These are phyloP conservation scores for Gaeumannomyces tritici DNA, from an alignment of 2,329 filamentous ascomycete species.

Conservation along the genomic window DNA sequence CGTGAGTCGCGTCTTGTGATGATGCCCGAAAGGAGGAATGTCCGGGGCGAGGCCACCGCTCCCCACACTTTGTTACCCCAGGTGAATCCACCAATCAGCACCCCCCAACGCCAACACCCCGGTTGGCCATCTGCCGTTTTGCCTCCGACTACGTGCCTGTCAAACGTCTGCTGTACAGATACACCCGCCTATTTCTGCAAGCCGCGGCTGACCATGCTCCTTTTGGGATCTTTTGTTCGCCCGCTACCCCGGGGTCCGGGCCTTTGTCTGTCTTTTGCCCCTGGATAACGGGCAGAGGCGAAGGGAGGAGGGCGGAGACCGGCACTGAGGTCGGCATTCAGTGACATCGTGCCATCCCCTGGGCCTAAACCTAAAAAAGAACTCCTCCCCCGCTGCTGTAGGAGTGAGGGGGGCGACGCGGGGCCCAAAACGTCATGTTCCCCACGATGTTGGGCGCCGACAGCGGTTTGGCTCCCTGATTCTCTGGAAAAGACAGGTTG, in stretches of 20 bases:
- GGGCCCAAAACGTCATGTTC: background rate
- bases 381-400: no score
- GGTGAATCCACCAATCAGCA: background rate
- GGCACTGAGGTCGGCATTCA: background rate
- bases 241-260: background rate
- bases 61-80: background rate
- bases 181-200: background rate
- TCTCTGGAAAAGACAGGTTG: background rate
- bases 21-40: background rate
- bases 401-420: no score
- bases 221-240: background rate
- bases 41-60: no score
- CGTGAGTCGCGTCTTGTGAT: background rate
- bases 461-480: no score
- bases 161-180: no score
- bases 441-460: no score
- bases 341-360: background rate
- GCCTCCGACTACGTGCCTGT: no score
- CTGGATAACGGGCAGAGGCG: no score
- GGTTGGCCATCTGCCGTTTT: no score
- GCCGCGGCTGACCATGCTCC: background rate
- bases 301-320: no score
- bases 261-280: no score
- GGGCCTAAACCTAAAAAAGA: background rate
- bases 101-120: background rate